These are phyloP conservation scores for Hypoxylon crocopeplum DNA, from an alignment of 495 filamentous ascomycete genomes.

Conservation along the genomic window DNA sequence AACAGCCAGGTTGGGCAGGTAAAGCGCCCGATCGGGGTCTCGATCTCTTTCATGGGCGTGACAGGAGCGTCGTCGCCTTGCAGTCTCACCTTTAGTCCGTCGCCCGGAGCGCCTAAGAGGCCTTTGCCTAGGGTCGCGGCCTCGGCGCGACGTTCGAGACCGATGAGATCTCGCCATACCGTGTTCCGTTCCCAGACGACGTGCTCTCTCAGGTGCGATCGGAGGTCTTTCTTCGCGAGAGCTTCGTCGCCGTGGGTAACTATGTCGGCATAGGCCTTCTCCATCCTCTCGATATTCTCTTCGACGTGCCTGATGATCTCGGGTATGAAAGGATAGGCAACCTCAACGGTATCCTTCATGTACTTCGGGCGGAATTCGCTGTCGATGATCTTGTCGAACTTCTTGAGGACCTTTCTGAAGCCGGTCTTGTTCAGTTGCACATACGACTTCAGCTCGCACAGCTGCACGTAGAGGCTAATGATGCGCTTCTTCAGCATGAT, in stretches of 20 bases:
- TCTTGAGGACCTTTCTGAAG: constrained; percentile 95
- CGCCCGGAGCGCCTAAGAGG: constrained; percentile 75
- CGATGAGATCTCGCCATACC: constrained; percentile 99
- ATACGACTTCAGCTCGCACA: constrained; percentile 97
- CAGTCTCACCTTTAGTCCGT: constrained; percentile 71
- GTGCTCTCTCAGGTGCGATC: constrained; percentile 92
- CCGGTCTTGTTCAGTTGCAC: constrained; percentile 96
- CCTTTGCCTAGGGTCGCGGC: constrained; percentile 90
- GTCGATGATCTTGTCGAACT: constrained; percentile 96
- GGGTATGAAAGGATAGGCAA: constrained; percentile 76
- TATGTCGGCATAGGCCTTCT: constrained; percentile 79
- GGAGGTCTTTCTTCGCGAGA: constrained; percentile 79
- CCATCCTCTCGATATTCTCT: constrained; percentile 72
- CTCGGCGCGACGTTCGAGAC: constrained; percentile 94
- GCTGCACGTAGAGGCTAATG: constrained; percentile 83
- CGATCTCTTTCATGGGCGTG: constrained; percentile 67
- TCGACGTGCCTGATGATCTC: constrained; percentile 73
- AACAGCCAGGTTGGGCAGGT: constrained; percentile 81
- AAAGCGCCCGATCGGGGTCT: constrained; percentile 82
- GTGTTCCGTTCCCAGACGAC: constrained; percentile 99
- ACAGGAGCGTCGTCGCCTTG: constrained; percentile 78
- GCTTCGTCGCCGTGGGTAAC: constrained; percentile 79
- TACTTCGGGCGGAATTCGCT: constrained; percentile 77
- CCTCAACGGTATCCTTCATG: constrained; percentile 71
- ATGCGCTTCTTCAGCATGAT: constrained; percentile 91